These are phyloP conservation scores for Arabidopsis lyrata DNA, from an alignment of 441 rosid genomes.

Conservation along the genomic window DNA sequence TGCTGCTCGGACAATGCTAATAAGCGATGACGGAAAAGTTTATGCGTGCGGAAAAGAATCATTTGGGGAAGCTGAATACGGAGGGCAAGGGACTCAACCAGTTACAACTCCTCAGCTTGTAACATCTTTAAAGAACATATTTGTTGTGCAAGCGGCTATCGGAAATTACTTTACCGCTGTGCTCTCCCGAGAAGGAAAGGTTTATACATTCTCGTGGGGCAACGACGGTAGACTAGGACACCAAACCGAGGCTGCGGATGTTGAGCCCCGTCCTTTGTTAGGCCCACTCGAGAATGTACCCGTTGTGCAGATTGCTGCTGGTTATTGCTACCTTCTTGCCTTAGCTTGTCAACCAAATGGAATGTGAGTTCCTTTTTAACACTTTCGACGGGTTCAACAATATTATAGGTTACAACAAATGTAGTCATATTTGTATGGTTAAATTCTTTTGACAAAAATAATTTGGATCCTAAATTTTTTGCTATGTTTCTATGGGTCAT, in stretches of 20 bases:
- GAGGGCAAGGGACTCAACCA: constrained; percentile 58
- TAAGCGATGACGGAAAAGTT: constrained; percentile 83
- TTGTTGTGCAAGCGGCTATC: constrained; percentile 93
- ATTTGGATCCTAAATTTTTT: constrained; percentile 1
- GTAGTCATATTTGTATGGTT: not conserved
- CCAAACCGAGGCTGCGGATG: constrained; percentile 73
- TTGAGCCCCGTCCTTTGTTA: constrained; percentile 81
- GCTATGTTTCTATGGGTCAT: not conserved
- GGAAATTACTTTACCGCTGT: constrained; percentile 96
- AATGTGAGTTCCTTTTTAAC: constrained; percentile 68
- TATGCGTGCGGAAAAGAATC: constrained; percentile 87
- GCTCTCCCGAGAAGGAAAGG: constrained; percentile 91
- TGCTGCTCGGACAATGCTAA: constrained; percentile 95
- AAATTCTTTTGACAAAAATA: not conserved
- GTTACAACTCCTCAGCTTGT: constrained; percentile 77
- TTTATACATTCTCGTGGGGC: constrained; percentile 98
- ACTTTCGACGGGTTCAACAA: not conserved
- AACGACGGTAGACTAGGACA: constrained; percentile 81
- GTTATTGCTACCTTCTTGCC: constrained; percentile 97
- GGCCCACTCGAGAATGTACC: constrained; percentile 89
- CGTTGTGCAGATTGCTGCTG: constrained; percentile 94
- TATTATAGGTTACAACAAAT: not conserved
- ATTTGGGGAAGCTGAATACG: constrained; percentile 78
- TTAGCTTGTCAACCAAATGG: constrained; percentile 96
- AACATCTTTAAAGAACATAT: constrained; percentile 77